These are phyloP conservation scores for Trichoderma sp. DNA, from an alignment of 2,329 filamentous ascomycete species.

Conservation along the genomic window DNA sequence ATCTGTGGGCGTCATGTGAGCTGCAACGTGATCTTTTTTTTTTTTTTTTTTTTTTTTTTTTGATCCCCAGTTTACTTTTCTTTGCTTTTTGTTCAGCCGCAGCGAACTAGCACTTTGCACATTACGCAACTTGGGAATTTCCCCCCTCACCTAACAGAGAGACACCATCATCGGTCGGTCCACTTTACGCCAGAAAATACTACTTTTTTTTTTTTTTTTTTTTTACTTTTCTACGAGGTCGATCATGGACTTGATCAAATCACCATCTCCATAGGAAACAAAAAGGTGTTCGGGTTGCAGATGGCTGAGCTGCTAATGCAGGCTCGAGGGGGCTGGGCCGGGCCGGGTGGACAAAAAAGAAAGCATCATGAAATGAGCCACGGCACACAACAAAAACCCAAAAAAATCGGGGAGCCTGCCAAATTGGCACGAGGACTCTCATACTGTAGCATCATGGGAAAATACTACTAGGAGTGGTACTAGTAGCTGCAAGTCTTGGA, in stretches of 20 bases:
- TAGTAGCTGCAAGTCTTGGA: not conserved
- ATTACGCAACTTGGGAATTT: not conserved
- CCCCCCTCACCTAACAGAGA: not conserved
- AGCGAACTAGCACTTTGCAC: not conserved
- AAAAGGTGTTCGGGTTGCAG: not conserved
- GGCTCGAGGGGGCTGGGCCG: not conserved
- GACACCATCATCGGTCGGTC: not conserved
- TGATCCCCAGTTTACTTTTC: not conserved
- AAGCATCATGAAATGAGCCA: not conserved
- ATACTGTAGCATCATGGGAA: not conserved
- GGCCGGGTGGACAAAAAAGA: not conserved
- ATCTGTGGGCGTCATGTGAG: not conserved
- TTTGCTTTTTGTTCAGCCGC: not conserved
- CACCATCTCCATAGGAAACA: not conserved
- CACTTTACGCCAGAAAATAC: too few species aligned
- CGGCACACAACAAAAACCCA: not conserved
- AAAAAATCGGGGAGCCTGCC: not conserved
- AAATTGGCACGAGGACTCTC: not conserved
- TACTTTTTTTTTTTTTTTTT: too few species aligned
- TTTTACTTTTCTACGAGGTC: not conserved
- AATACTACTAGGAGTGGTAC: not conserved
- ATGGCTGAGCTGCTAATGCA: not conserved
- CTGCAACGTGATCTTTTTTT: not conserved
- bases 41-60: too few species aligned
- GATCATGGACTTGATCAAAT: not conserved